These are phyloP conservation scores for Favolaschia claudopus DNA, from an alignment of 768 basidiomycete genomes.

Conservation along the genomic window DNA sequence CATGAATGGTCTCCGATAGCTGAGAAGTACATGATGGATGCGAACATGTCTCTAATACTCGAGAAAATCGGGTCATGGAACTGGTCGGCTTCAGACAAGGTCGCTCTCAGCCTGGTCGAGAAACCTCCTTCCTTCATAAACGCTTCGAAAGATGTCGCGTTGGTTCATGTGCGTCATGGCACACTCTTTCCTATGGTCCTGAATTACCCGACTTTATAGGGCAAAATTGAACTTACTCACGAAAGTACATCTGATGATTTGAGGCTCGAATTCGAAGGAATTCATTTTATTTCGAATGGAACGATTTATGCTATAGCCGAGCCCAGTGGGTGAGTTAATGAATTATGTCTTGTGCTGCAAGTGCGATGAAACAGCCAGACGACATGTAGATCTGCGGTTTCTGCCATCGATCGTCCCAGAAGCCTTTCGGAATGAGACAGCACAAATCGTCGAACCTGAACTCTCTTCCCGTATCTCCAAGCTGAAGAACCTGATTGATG, in stretches of 20 bases:
- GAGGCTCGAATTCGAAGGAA: slow-evolving; percentile 76
- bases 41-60: slow-evolving; percentile 58
- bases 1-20: slow-evolving; percentile 61
- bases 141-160: slow-evolving; percentile 55
- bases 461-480: slow-evolving; percentile 64
- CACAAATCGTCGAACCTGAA: slow-evolving; percentile 65
- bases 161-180: slow-evolving; percentile 78
- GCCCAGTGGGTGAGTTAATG: slow-evolving; percentile 59
- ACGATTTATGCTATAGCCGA: slow-evolving; percentile 80
- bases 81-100: slow-evolving; percentile 69
- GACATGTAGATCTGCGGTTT: slow-evolving; percentile 67
- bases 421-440: slow-evolving; percentile 62
- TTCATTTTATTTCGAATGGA: slow-evolving; percentile 78
- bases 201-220: slow-evolving; percentile 48
- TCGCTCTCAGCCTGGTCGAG: slow-evolving; percentile 73
- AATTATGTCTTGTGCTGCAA: neutral
- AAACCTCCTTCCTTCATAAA: slow-evolving; percentile 52
- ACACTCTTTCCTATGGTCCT: no score
- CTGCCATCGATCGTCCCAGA: slow-evolving; percentile 73
- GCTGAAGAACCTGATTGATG: slow-evolving; percentile 68
- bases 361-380: no score
- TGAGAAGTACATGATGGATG: slow-evolving; percentile 54
- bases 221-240: slow-evolving; percentile 73
- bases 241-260: slow-evolving; percentile 60
- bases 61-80: slow-evolving; percentile 68